Percentiles rank a stretch among this genome's conserved stretches.
These are phyloP conservation scores for Plasmodium gonderi DNA, from an alignment of 169 alveolate species.

Conservation along the genomic window DNA sequence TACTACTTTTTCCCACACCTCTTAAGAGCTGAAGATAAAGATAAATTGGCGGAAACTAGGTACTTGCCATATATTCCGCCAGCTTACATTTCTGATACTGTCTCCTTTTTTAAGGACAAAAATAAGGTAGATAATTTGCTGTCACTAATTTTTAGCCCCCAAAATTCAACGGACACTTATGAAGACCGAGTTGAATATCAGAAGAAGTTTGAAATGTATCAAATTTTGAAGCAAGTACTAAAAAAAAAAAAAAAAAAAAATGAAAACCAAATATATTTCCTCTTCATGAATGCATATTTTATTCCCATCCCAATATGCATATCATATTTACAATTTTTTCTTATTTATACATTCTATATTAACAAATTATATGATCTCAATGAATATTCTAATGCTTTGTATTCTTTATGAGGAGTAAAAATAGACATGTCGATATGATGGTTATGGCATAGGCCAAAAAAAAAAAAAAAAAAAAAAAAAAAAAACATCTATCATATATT, in stretches of 20 bases:
- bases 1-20: neutral
- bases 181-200: constrained; percentile 82
- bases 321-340: too few relatives aligned
- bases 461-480: too few relatives aligned
- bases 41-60: constrained; percentile 77
- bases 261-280: neutral
- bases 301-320: neutral
- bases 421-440: too few relatives aligned
- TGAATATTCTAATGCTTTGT: too few relatives aligned
- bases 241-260: neutral
- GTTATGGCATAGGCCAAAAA: too few relatives aligned
- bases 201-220: constrained; percentile 74
- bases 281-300: neutral
- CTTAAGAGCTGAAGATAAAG: constrained; percentile 38
- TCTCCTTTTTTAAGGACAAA: constrained; percentile 79
- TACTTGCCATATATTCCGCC: constrained; percentile 86
- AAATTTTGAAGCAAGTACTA: constrained; percentile 71
- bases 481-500: too few relatives aligned
- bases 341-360: too few relatives aligned
- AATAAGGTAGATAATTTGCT: constrained; percentile 79
- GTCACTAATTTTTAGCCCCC: constrained; percentile 83
- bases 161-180: constrained; percentile 77
- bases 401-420: too few relatives aligned
- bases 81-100: constrained; percentile 82
- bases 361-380: too few relatives aligned